These are phyloP conservation scores for Colletotrichum endophyticum DNA, from an alignment of 2,329 filamentous ascomycete genomes.

Conservation along the genomic window DNA sequence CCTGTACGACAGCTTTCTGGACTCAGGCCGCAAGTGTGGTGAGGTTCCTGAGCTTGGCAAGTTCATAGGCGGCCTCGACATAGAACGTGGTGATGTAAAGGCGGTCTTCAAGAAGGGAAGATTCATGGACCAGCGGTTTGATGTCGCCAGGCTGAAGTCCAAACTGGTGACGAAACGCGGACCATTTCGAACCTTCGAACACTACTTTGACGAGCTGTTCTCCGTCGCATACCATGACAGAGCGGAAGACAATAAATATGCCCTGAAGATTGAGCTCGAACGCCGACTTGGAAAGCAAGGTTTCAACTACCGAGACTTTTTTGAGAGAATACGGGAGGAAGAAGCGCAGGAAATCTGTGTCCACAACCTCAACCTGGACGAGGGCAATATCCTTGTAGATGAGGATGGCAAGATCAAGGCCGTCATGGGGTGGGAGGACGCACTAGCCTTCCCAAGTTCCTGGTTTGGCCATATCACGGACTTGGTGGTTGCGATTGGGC, in stretches of 20 bases:
- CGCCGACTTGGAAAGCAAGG: neutral
- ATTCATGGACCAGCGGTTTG: neutral
- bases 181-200: neutral
- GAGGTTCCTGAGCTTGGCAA: neutral
- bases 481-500: neutral
- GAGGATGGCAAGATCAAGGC: neutral
- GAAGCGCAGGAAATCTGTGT: neutral
- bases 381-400: constrained; percentile 6
- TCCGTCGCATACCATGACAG: neutral
- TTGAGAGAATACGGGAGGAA: neutral
- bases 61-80: neutral
- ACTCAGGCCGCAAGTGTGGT: neutral
- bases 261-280: neutral
- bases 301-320: neutral
- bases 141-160: neutral
- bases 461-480: neutral
- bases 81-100: neutral
- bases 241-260: neutral
- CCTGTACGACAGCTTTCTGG: neutral
- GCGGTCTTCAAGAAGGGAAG: neutral
- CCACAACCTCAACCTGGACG: constrained; percentile 8
- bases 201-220: neutral
- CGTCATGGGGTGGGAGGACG: constrained; percentile 19
- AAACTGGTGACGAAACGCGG: neutral
- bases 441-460: constrained; percentile 2